Percentiles rank a stretch among this genome's conserved stretches.
phyloP scores from a whole-genome alignment of 169 alveolate species.

The Cryptosporidium bovis region DNA sequence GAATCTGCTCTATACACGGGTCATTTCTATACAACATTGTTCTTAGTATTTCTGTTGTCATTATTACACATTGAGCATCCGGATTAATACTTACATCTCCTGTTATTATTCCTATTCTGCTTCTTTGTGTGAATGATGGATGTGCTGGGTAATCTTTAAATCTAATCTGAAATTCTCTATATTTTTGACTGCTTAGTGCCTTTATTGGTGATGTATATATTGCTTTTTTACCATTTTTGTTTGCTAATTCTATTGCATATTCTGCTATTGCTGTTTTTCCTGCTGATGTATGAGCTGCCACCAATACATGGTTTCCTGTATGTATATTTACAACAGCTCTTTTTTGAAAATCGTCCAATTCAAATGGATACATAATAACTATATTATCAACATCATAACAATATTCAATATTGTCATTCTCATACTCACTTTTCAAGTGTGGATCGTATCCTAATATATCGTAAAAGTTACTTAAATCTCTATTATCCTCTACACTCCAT shows the following conservation, averaged over 20 bases:
- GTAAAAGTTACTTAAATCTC: not conserved
- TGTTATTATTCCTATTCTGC: conserved; percentile 95
- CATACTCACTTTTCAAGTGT: not conserved
- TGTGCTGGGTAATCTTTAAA: conserved; percentile 78
- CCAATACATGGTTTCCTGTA: conserved; percentile 93
- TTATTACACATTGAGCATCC: conserved; percentile 94
- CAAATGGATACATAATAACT: conserved; percentile 91
- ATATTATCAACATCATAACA: conserved; percentile 24
- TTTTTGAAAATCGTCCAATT: conserved; percentile 96
- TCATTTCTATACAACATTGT: conserved; percentile 91
- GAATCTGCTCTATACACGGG: conserved; percentile 88
- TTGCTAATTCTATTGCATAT: conserved; percentile 97
- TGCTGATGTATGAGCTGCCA: conserved; percentile 99
- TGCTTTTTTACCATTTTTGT: conserved; percentile 91
- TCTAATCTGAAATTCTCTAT: conserved; percentile 89
- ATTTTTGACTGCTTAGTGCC: conserved; percentile 98
- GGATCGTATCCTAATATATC: conserved; percentile 47
- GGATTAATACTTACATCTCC: conserved; percentile 98
- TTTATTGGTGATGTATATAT: conserved; percentile 98
- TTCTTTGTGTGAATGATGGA: conserved; percentile 70
- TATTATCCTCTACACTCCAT: conserved; percentile 54
- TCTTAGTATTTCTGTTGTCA: conserved; percentile 98
- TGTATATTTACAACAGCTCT: conserved; percentile 93
- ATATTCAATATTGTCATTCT: not conserved
- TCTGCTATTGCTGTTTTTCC: conserved; percentile 99